Evolutionary conservation across 2,329 filamentous ascomycete genomes (phyloP), one percentile per base, ranked within the genome.

Genomic region (Cladosporium velox): DNA sequence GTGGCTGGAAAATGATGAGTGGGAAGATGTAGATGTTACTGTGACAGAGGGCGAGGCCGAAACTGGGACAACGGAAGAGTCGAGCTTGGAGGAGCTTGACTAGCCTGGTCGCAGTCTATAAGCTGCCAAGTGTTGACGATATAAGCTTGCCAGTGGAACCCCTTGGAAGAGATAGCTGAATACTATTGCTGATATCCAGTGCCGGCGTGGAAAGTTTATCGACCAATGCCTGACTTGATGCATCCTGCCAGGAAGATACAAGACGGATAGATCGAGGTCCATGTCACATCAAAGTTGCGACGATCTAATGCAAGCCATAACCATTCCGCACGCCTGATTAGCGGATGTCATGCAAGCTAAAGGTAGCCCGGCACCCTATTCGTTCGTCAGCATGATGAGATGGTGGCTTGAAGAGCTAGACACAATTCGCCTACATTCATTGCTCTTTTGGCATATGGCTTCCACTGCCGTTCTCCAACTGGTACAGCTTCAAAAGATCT

Each of bases 1-100:
- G 10, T 64, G 61, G 14, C 32, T 62, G 35, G 55, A 47, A 7
- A 44, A 55, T 38, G 66, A 59, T 32, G 59, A 66, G 60, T 64
- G 61, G 61, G 61, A 64, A 38, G 64, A 41, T 64, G 59, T 60
- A n/a, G 66, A 55, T 2, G 41, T 52, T 30, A 32, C 24, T 21
- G 7, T 1, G n/a, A 34, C 30, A 3, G 41, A 47, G n/a, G 41
- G n/a, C 8, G 41, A 47, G 41, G 41, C 21, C n/a, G n/a, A 8
- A 47, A 47, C n/a, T 12, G 10, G 41, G 41, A 24, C n/a, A 11
- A 11, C 7, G 8, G 41, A 47, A 4, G 41, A 47, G 41, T 47
- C 41, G 41, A 47, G 41, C n/a, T 47, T 47, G 41, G 41, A 47
- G 7, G 41, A 47, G n/a, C 41, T 47, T 21, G 41, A 47, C n/a